A percentile compares a stretch with the other conserved stretches of the same genome.
Evolutionary conservation across 1,284 basidiomycete genomes (phyloP).

Genomic region (Melampsora occidentalis): DNA sequence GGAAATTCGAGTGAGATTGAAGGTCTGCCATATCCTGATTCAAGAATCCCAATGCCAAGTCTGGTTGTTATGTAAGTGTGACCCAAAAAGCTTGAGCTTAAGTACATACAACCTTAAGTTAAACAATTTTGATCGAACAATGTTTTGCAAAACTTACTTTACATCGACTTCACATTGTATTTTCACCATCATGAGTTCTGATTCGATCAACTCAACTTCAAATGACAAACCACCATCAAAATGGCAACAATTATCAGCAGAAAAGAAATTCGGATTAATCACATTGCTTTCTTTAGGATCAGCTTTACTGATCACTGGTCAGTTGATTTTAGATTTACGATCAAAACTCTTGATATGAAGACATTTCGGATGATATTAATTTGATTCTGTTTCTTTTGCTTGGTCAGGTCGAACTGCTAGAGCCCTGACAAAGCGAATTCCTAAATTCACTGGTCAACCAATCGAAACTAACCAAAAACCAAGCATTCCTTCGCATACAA

Average conservation of each 20-base stretch:
- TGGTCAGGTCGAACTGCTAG: background rate
- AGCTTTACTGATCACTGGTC: conserved; percentile 3
- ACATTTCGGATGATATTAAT: background rate
- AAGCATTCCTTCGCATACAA: background rate
- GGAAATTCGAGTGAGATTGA: too few relatives aligned
- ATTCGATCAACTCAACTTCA: too few relatives aligned
- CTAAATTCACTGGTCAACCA: conserved; percentile 4
- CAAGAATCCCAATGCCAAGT: too few relatives aligned
- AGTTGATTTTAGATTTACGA: background rate
- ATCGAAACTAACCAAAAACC: background rate
- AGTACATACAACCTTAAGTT: too few relatives aligned
- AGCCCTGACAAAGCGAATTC: background rate
- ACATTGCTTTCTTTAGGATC: background rate
- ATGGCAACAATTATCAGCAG: background rate
- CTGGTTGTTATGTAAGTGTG: too few relatives aligned
- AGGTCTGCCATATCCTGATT: too few relatives aligned
- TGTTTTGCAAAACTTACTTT: too few relatives aligned
- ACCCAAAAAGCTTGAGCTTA: too few relatives aligned
- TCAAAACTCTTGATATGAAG: background rate
- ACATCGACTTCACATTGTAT: too few relatives aligned
- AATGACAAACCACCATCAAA: background rate
- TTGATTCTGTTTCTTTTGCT: background rate
- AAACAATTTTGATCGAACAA: too few relatives aligned
- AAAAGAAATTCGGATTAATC: conserved; percentile 5
- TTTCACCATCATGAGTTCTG: too few relatives aligned